Evolutionary conservation across 805 yeast species (phyloP), one percentile per base, ranked within the genome.

Genomic region (Zygoascus ofunaensis): DNA sequence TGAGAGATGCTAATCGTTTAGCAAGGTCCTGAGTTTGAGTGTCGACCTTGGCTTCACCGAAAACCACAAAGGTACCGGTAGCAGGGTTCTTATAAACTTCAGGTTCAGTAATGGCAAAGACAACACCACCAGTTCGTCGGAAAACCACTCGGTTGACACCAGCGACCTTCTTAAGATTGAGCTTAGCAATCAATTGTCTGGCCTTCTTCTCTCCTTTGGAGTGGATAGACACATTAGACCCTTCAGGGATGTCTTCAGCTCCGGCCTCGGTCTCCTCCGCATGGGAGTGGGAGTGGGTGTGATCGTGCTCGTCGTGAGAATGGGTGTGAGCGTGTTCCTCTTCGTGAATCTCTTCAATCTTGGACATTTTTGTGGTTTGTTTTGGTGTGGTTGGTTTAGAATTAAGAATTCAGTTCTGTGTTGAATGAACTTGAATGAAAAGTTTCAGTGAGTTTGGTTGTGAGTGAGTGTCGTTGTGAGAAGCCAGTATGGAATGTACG

Each of bases 41-140:
- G 70, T 90, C 97, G 58, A 85, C 83, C 77, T 87, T 85, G 65
- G 96, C 94, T 73, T 89, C 97, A 72, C 98, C 98, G 61, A 90
- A 89, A 57, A 90, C 97, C 60, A 90, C 81, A 76, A 84, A 92
- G 58, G 94, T 82, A 65, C 97, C 96, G 51, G 79, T 74, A 63
- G 94, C 83, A 54, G 80, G 76, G 52, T 96, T 81, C 72, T 77
- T 86, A 94, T 74, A 90, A 50, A 92, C 97, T 59, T 87, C 97
- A 69, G 98, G 98, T 57, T 70, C 67, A 67, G 86, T 92, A 71
- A 90, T 85, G 64, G 92, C 95, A 68, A 82, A 78, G 65, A 87
- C 82, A 66, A 82, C 78, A 79, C 86, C 85, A 79, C 86, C 85
- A 73, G 85, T 81, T 76, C 81, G 86, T 74, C 82, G 86, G 79